These are phyloP conservation scores for Juncus inflexus DNA, from an alignment of 176 grass and related monocot genomes.

Conservation along the genomic window DNA sequence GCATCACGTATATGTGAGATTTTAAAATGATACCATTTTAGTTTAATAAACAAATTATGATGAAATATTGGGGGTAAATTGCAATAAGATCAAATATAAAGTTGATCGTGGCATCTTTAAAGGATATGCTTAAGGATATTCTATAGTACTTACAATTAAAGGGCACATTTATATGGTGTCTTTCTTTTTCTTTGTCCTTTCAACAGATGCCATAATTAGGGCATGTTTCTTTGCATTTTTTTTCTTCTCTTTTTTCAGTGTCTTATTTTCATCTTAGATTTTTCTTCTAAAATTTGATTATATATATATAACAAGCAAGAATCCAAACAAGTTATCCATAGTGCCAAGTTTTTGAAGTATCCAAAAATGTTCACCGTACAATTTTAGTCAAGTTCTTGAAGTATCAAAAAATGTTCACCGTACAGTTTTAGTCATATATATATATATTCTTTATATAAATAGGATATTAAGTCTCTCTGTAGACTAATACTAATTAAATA, in stretches of 20 bases:
- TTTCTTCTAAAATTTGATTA: neutral
- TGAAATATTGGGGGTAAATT: neutral
- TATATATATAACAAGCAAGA: no score
- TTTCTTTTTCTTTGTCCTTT: conserved; percentile 26
- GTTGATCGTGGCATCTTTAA: conserved; percentile 29
- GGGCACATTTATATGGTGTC: neutral
- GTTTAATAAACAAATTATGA: neutral
- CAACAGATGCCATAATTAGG: conserved; percentile 19
- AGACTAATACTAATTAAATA: no score
- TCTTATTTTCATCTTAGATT: conserved; percentile 2
- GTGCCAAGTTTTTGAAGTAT: no score
- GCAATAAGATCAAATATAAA: neutral
- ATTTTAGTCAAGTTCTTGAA: no score
- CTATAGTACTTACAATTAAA: conserved; percentile 9
- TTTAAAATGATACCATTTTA: no score
- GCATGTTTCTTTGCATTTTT: neutral
- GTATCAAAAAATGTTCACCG: no score
- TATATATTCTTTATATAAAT: no score
- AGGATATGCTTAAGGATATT: conserved; percentile 51
- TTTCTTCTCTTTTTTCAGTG: conserved; percentile 4
- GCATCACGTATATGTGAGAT: no score
- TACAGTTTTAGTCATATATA: no score
- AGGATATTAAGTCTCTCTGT: no score
- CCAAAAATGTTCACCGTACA: no score
- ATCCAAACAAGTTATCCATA: no score